These are phyloP conservation scores for Penicillium pancosmium DNA, from an alignment of 495 filamentous ascomycete genomes.

Conservation along the genomic window DNA sequence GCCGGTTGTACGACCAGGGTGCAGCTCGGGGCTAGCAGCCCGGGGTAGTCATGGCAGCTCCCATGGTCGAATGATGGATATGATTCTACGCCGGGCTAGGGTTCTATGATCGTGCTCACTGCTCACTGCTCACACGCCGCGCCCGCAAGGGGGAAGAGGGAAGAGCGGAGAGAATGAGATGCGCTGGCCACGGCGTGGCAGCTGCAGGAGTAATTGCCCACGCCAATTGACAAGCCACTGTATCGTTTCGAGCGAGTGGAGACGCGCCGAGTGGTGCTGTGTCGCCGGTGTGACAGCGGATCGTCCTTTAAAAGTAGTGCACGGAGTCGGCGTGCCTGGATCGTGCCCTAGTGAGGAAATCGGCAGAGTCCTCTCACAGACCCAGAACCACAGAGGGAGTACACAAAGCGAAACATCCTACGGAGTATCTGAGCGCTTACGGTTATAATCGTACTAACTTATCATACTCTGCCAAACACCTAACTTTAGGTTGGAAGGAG, in stretches of 20 bases:
- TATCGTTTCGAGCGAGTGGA: slow-evolving; percentile 32
- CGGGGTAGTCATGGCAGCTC: slow-evolving; percentile 16
- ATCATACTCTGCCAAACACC: not conserved
- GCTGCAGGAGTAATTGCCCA: slow-evolving; percentile 33
- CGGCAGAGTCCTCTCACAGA: not conserved
- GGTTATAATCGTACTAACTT: not conserved
- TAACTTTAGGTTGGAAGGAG: not conserved
- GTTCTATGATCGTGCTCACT: slow-evolving; percentile 1
- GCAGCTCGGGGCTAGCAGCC: slow-evolving; percentile 17
- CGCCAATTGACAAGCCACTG: slow-evolving; percentile 30
- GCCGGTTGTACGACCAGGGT: slow-evolving; percentile 21
- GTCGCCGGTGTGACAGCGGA: slow-evolving; percentile 46
- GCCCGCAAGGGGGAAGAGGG: slow-evolving; percentile 23
- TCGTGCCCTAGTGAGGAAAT: slow-evolving; percentile 9
- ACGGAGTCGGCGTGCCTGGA: slow-evolving; percentile 28
- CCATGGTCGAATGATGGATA: slow-evolving; percentile 10
- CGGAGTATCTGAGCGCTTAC: not conserved
- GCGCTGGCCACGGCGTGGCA: slow-evolving; percentile 46
- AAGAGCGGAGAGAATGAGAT: slow-evolving; percentile 18
- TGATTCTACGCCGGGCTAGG: slow-evolving; percentile 22
- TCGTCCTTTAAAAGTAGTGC: slow-evolving; percentile 29
- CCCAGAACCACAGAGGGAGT: not conserved
- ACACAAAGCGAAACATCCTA: not conserved
- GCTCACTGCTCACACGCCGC: not conserved
- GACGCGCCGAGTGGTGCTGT: slow-evolving; percentile 30